Base-by-base conservation (phyloP, 2,329 filamentous ascomycete genomes). In the Xylaria sp. region DNA sequence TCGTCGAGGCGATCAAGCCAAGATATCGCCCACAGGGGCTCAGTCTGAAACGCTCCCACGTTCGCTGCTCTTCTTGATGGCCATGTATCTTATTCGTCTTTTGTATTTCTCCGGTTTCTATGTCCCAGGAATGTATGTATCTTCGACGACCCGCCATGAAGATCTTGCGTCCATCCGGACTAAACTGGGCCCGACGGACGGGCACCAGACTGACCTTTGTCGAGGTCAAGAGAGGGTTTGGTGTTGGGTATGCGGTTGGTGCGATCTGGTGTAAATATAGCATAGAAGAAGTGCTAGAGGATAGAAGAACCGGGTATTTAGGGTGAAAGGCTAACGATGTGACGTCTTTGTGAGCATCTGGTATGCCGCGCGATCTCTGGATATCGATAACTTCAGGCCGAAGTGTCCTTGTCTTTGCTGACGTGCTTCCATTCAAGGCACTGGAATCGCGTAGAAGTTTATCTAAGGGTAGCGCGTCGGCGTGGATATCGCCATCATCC, bases 121-220 rank as follows among this genome's bases (percentile, higher is more conserved):
- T 87, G 76, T 98, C 91, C 96, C 96, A 99, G 73, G 92, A 90
- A 82, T 98, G 96, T 81, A 98, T 98, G 84, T 94, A 98, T 72
- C 90, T 90, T 59, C 96, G 89, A 44, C 95, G 91, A 46, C 94
- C 94, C 20, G 94, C 92, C 69, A 98, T 92, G 80, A 97, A 93
- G 73, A 99, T 92, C 75, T 91, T 91, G 92, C 90, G 72, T 92
- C 93, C 18, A 83, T 83, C 4, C 91, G 89, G 31, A 87, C 88
- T 66, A 80, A 99, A 98, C 46, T 92, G 88, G 7, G 94, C 94
- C 12, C 92, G 94, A 67, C 91, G 89, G 63, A 99, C 86, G n/a
- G 94, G 92, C 0, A 94, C 95, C 72, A 89, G 88, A 77, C 91
- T 91, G 77, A 97, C 88, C 80, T 98, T 94, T 25, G 98, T 88